Base-by-base conservation (phyloP, 1,139 yeast genomes). In the Sugiyamaella sp. region DNA sequence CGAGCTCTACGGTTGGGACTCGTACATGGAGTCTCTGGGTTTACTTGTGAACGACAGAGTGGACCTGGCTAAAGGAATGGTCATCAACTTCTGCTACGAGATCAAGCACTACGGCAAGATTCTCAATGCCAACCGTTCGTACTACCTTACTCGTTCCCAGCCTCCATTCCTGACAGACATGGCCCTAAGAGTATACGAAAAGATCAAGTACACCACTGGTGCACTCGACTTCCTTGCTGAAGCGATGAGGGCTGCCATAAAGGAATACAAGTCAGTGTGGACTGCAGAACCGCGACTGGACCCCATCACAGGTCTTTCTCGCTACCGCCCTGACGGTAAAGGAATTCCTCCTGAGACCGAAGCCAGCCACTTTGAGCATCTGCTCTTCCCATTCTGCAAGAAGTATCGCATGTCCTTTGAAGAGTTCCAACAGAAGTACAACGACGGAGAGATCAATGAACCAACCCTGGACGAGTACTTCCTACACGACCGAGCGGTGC, bases 311-410 rank as follows among this genome's bases (percentile, higher is more conserved):
- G 96, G 96, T 0, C 74, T 93, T 49, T 90, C 97, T 0, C 83
- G 96, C 60, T 95, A 89, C 68, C 89, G 89, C 63, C 97, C 99
- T 0, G 86, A 81, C 55, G 98, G 98, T 37, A 63, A 80, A 32
- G 97, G 98, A 17, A 81, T 93, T 44, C 99, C 99, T 3, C 98
- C 98, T 6, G 99, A 93, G 70, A 91, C 98, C 1, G 99, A 93
- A 70, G 77, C 95, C 0, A 82, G 89, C 3, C 99, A 95, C 74
- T 93, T 93, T 66, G 80, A 82, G 62, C 79, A 87, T 6, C 79
- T 90, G 21, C 75, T 95, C 62, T 68, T 73, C 54, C 91, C 95
- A 3, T 90, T 79, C 66, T 82, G 87, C 46, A 73, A 79, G 47
- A 89, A 88, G 67, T 75, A 88, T 67, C 71, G 77, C 1, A 71